Evolutionary conservation across 495 filamentous ascomycete genomes (phyloP).

Genomic region (Penicillium bovifimosum): DNA sequence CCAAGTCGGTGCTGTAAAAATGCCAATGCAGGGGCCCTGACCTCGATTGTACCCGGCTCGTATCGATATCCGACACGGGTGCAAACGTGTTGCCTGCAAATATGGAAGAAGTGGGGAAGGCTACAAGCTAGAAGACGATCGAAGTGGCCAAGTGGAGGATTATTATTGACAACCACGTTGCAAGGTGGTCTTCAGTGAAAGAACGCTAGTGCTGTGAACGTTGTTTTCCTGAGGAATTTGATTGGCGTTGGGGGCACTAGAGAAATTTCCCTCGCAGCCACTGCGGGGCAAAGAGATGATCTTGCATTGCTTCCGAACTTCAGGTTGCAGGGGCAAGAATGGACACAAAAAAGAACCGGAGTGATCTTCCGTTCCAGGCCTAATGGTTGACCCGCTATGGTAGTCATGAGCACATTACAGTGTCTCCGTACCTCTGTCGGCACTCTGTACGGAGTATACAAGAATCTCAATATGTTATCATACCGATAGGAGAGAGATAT

Average conservation of each 20-base stretch:
- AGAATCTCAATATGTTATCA: neutral
- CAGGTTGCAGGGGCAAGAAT: slow-evolving; percentile 2
- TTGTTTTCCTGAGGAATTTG: neutral
- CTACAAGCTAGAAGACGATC: neutral
- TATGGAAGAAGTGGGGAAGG: neutral
- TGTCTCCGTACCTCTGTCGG: neutral
- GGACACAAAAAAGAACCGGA: slow-evolving; percentile 12
- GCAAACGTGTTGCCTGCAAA: neutral
- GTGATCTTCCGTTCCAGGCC: slow-evolving; percentile 12
- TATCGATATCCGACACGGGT: too few relatives aligned
- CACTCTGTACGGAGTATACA: neutral
- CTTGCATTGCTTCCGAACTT: slow-evolving; percentile 14
- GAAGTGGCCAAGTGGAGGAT: slow-evolving; percentile 3
- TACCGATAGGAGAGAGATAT: slow-evolving; percentile 1
- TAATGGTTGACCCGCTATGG: neutral
- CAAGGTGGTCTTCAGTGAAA: slow-evolving; percentile 5
- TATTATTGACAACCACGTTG: neutral
- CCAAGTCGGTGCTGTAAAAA: too few relatives aligned
- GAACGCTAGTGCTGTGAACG: slow-evolving; percentile 12
- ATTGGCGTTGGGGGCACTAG: slow-evolving; percentile 17
- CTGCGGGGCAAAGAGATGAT: slow-evolving; percentile 29
- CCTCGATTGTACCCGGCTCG: too few relatives aligned
- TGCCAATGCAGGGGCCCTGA: too few relatives aligned
- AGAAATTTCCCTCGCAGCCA: slow-evolving; percentile 11
- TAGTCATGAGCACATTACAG: neutral